A percentile compares a stretch with the other conserved stretches of the same genome.
Conservation (phyloP, 140 eudicot species). For the Senecio squalidus region DNA sequence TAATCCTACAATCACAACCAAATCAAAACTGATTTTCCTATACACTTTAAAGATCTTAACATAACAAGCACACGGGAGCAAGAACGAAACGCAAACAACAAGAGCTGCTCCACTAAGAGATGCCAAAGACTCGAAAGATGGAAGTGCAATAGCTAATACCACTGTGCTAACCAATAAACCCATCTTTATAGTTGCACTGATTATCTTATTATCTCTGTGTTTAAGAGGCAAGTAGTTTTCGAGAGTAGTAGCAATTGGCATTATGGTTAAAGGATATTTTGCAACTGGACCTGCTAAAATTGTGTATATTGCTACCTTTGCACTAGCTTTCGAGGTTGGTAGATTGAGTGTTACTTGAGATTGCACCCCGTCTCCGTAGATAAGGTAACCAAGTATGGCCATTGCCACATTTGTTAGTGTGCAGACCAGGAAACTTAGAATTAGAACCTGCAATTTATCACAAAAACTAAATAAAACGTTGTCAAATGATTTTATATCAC, state of each 20-base stretch:
- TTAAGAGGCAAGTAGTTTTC: conserved; percentile 23
- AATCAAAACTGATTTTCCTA: conserved; percentile 18
- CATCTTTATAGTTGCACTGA: conserved; percentile 12
- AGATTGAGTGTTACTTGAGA: conserved; percentile 32
- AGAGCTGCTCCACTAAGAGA: conserved; percentile 32
- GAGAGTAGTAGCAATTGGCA: conserved; percentile 24
- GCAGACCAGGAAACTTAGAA: conserved; percentile 16
- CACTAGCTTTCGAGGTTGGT: conserved; percentile 23
- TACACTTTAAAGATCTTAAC: conserved; percentile 27
- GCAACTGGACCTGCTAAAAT: conserved; percentile 32
- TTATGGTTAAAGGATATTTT: conserved; percentile 30
- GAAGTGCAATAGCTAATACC: conserved; percentile 20
- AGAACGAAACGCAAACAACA: conserved; percentile 19
- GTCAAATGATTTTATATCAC: too few species aligned
- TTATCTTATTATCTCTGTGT: conserved; percentile 2
- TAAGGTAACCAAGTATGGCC: conserved; percentile 28
- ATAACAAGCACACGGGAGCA: conserved; percentile 36
- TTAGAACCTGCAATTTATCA: conserved; percentile 24
- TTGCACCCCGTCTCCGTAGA: conserved; percentile 23
- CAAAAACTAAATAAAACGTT: too few species aligned
- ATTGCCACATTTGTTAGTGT: conserved; percentile 23
- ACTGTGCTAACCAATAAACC: conserved; percentile 24
- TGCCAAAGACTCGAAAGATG: conserved; percentile 28
- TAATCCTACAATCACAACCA: conserved; percentile 14
- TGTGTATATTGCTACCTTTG: conserved; percentile 38